These are phyloP conservation scores for Pelargonium australe DNA, from an alignment of 441 rosid genomes.

Conservation along the genomic window DNA sequence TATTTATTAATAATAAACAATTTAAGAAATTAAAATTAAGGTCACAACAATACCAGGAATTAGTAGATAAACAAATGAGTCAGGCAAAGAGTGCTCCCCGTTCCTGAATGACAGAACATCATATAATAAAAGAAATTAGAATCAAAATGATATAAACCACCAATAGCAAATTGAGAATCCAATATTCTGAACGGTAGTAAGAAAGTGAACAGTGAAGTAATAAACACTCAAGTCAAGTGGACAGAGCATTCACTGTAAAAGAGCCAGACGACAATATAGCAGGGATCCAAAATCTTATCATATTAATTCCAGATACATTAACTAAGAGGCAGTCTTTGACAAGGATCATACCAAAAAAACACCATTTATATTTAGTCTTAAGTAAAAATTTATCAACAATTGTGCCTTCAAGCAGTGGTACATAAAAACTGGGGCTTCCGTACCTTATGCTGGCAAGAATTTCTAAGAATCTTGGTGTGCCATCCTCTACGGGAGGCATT, in stretches of 20 bases:
- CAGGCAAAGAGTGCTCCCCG: constrained; percentile 82
- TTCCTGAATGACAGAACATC: constrained; percentile 43
- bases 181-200: neutral
- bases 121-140: neutral
- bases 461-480: constrained; percentile 61
- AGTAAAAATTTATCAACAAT: neutral
- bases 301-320: neutral
- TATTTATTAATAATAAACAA: neutral
- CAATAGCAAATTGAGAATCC: neutral
- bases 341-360: neutral
- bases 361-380: neutral
- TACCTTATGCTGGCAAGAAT: constrained; percentile 83
- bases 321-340: neutral
- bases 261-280: neutral
- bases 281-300: neutral
- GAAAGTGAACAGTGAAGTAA: neutral
- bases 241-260: neutral
- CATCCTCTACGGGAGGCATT: constrained; percentile 87
- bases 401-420: neutral
- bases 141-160: neutral
- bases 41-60: constrained; percentile 64
- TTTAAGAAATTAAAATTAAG: neutral
- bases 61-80: constrained; percentile 73
- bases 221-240: neutral
- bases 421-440: constrained; percentile 18